Percentiles rank a stretch among this genome's conserved stretches.
Evolutionary conservation across 768 basidiomycete species (phyloP).

Genomic region (Russula emetica): DNA sequence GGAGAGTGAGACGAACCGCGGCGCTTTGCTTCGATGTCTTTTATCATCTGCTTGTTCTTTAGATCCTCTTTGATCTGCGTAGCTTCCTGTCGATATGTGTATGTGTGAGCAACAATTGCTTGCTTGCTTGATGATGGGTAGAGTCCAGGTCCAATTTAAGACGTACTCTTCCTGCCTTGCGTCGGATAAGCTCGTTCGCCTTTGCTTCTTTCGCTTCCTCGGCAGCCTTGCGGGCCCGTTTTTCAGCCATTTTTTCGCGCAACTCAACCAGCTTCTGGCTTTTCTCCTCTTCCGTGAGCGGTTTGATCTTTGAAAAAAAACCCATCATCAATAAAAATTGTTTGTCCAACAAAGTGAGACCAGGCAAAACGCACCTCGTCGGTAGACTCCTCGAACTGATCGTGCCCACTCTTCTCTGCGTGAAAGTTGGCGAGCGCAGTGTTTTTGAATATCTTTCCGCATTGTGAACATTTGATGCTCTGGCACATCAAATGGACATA

Average conservation of each 20-base stretch:
- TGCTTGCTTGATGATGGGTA: neutral
- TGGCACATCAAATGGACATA: constrained; percentile 31
- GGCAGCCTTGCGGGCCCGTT: constrained; percentile 66
- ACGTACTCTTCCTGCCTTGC: constrained; percentile 78
- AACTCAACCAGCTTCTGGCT: constrained; percentile 75
- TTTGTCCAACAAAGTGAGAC: neutral
- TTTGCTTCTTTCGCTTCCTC: constrained; percentile 70
- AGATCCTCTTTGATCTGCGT: constrained; percentile 69
- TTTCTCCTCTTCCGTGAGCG: constrained; percentile 93
- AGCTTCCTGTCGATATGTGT: constrained; percentile 51
- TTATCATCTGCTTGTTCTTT: constrained; percentile 70
- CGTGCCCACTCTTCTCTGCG: constrained; percentile 92
- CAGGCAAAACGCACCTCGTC: constrained; percentile 69
- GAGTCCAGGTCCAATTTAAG: neutral
- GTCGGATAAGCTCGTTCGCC: constrained; percentile 70
- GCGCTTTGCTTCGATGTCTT: constrained; percentile 79
- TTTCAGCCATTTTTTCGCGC: constrained; percentile 71
- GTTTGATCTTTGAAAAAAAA: constrained; percentile 61
- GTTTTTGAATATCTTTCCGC: constrained; percentile 82
- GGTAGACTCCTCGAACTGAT: constrained; percentile 91
- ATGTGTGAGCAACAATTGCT: neutral
- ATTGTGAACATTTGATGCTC: constrained; percentile 82
- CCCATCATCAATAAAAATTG: neutral
- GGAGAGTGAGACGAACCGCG: constrained; percentile 50
- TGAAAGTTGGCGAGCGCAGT: constrained; percentile 88